Evolutionary conservation across 345 rosid species (phyloP), one percentile per base, ranked within the genome.

Genomic region (Citrus cavaleriei): DNA sequence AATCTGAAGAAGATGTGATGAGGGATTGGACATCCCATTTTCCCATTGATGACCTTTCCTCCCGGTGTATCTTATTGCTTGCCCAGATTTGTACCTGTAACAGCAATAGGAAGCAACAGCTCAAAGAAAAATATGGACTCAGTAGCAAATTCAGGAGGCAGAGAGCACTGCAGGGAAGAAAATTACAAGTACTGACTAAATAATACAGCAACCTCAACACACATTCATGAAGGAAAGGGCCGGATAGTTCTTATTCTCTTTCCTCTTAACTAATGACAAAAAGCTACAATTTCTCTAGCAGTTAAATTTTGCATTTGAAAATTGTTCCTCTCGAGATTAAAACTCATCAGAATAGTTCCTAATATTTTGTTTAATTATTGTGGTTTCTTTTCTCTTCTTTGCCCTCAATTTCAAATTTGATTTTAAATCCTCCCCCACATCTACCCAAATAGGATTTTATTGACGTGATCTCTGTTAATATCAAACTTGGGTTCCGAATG

Each of bases 71-170:
- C 77, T 89, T 89, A 82, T 89, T 93, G 86, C 99, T 89, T 16
- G 92, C 97, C 99, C 99, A 96, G 76, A 96, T 90, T 90, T 94
- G 98, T 72, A 92, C 94, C 98, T 96, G 87, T 72, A 13, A 59
- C 63, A 66, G 68, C 74, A 81, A 73, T 21, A 70, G 40, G 57
- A 80, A 75, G 59, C 67, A 79, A 68, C 65, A 46, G 22, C 64
- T 68, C 72, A 78, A 68, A 75, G 28, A 40, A 67, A 81, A 68
- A 40, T 59, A 68, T 34, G 30, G 13, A 38, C 81, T 64, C 64
- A 2, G 22, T 7, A 57, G n/a, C 30, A 65, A 21, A 70, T 38
- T 27, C 27, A 27, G 54, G 12, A 4, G 28, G 8, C 22, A 57
- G 10, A 30, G 16, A 40, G 60, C 24, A 59, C 40, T 13, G 30